These are phyloP conservation scores for Beta corolliflora DNA, from an alignment of 179 eudicot species.

Conservation along the genomic window DNA sequence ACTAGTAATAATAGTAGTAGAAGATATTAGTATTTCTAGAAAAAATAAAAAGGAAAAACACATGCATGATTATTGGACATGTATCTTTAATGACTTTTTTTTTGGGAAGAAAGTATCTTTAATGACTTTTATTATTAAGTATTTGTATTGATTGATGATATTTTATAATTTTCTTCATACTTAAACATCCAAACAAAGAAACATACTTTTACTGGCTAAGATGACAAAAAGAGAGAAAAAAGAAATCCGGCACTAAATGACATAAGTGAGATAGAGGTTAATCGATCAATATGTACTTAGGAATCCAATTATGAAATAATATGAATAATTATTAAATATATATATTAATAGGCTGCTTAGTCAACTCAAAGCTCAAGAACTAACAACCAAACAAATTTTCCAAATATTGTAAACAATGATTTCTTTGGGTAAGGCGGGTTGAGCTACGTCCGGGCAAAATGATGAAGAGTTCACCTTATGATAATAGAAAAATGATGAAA, in stretches of 20 bases:
- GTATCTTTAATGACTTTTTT: no score
- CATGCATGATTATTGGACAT: no score
- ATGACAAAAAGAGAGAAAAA: neutral
- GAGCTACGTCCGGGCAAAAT: neutral
- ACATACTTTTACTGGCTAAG: neutral
- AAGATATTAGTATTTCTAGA: no score
- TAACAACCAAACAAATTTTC: neutral
- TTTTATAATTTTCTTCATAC: no score
- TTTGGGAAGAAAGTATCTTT: no score
- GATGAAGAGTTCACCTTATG: constrained; percentile 9
- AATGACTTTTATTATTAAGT: no score
- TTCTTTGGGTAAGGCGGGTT: neutral
- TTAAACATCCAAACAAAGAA: no score
- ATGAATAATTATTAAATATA: neutral
- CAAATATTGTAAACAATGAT: constrained; percentile 12
- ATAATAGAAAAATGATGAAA: constrained; percentile 10
- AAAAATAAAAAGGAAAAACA: no score
- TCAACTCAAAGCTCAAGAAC: neutral
- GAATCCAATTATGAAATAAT: neutral
- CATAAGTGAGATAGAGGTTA: neutral
- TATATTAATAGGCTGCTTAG: neutral
- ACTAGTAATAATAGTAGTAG: no score
- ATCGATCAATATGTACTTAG: neutral
- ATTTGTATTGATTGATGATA: no score
- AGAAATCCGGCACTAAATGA: neutral